Conservation (phyloP, 192 early-diverging fungal species). For the Coemansia sp. region DNA sequence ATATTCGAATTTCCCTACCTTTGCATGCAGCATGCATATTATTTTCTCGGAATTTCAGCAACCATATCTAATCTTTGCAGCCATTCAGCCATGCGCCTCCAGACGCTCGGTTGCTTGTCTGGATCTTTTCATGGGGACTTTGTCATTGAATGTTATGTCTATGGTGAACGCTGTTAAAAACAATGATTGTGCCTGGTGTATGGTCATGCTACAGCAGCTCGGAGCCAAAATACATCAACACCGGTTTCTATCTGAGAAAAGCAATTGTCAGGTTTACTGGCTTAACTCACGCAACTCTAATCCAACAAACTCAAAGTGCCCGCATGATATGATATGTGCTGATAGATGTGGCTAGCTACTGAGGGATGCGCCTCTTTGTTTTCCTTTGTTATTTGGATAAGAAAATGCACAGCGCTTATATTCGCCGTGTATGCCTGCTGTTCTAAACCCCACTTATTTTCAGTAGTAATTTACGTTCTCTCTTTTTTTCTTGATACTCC, state of each 20-base stretch:
- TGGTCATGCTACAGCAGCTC: neutral
- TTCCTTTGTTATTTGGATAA: neutral
- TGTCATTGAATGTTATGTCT: too few relatives aligned
- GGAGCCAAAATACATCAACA: neutral
- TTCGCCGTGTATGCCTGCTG: neutral
- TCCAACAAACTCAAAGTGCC: slow-evolving; percentile 3
- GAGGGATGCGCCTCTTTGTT: neutral
- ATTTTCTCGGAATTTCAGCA: neutral
- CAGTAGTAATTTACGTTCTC: neutral
- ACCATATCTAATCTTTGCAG: neutral
- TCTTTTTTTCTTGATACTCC: slow-evolving; percentile 1
- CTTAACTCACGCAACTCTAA: neutral
- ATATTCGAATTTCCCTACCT: slow-evolving; percentile 4
- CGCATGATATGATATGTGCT: neutral
- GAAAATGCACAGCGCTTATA: neutral
- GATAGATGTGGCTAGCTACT: slow-evolving; percentile 1
- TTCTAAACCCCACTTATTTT: neutral
- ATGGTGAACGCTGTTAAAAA: too few relatives aligned
- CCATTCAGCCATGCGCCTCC: neutral
- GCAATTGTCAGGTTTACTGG: too few relatives aligned
- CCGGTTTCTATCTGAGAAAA: too few relatives aligned
- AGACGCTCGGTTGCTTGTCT: neutral
- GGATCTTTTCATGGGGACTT: too few relatives aligned
- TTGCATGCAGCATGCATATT: slow-evolving; percentile 7
- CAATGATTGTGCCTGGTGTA: too few relatives aligned